Percentiles rank a stretch among this genome's conserved stretches.
Conservation (phyloP, 2,329 filamentous ascomycete genomes). For the Hymenoscyphus fraxineus region DNA sequence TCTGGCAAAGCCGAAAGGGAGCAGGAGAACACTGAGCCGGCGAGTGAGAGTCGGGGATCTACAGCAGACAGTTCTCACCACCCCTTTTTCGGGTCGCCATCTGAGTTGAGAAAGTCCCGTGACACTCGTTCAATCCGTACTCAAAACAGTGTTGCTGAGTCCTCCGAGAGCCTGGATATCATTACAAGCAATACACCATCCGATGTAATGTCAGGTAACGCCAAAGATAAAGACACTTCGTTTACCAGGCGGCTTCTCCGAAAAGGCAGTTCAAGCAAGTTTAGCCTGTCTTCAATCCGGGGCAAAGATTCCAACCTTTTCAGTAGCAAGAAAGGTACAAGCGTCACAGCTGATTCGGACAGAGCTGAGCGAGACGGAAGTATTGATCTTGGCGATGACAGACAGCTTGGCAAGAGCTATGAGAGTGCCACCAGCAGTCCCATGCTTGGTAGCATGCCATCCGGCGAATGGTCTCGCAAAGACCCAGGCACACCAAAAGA, state of each 20-base stretch:
- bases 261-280: slow-evolving; percentile 64
- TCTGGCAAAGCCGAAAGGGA: slow-evolving; percentile 36
- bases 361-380: slow-evolving; percentile 54
- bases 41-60: slow-evolving; percentile 33
- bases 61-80: slow-evolving; percentile 34
- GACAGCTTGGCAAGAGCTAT: slow-evolving; percentile 47
- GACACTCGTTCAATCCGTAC: slow-evolving; percentile 57
- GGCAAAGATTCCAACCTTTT: slow-evolving; percentile 53
- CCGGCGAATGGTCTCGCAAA: slow-evolving; percentile 41
- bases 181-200: slow-evolving; percentile 55
- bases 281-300: slow-evolving; percentile 54
- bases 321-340: slow-evolving; percentile 51
- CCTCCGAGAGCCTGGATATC: slow-evolving; percentile 44
- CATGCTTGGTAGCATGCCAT: slow-evolving; percentile 49
- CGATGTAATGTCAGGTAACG: slow-evolving; percentile 43
- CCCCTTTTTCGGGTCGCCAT: slow-evolving; percentile 44
- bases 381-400: slow-evolving; percentile 51
- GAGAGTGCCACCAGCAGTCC: slow-evolving; percentile 57
- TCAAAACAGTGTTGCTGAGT: slow-evolving; percentile 54
- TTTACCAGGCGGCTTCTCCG: slow-evolving; percentile 55
- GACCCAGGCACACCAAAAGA: slow-evolving; percentile 30
- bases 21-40: slow-evolving; percentile 40
- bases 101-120: slow-evolving; percentile 51
- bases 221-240: slow-evolving; percentile 47
- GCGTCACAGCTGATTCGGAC: slow-evolving; percentile 52